phyloP scores from a whole-genome alignment of 1,284 basidiomycete genomes.

The Flammula alnicola region DNA sequence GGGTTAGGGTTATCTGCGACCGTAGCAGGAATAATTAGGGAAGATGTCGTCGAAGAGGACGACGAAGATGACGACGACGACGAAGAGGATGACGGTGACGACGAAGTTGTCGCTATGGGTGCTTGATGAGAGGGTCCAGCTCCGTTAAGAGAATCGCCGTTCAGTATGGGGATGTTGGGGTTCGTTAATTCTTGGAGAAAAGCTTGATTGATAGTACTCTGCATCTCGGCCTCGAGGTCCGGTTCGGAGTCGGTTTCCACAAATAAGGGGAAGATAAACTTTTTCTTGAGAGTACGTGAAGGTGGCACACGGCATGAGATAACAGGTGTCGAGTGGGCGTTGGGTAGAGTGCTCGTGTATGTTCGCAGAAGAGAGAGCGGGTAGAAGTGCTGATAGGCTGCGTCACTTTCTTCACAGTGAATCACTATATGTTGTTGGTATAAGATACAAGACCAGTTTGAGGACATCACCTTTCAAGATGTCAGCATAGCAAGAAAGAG shows the following conservation, averaged over 20 bases:
- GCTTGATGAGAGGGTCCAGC: conserved; percentile 9
- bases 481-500: conserved; percentile 8
- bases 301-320: conserved; percentile 40
- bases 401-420: conserved; percentile 66
- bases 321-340: conserved; percentile 37
- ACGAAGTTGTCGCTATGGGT: neutral
- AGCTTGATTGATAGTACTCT: neutral
- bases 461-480: conserved; percentile 54
- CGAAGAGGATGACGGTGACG: conserved; percentile 11
- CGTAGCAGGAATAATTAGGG: conserved; percentile 6
- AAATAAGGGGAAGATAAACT: conserved; percentile 37
- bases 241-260: conserved; percentile 19
- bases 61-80: conserved; percentile 14
- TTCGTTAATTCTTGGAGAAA: neutral
- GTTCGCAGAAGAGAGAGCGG: conserved; percentile 52
- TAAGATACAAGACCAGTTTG: conserved; percentile 78
- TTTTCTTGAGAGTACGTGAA: conserved; percentile 37
- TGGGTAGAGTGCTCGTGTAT: conserved; percentile 36
- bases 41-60: conserved; percentile 16
- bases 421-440: conserved; percentile 65
- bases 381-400: conserved; percentile 61
- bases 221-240: conserved; percentile 14
- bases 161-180: conserved; percentile 13
- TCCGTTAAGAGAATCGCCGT: too few species aligned
- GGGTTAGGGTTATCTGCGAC: conserved; percentile 42